phyloP scores from a whole-genome alignment of 2,329 filamentous ascomycete species.

The Hirsutella minnesotensis region DNA sequence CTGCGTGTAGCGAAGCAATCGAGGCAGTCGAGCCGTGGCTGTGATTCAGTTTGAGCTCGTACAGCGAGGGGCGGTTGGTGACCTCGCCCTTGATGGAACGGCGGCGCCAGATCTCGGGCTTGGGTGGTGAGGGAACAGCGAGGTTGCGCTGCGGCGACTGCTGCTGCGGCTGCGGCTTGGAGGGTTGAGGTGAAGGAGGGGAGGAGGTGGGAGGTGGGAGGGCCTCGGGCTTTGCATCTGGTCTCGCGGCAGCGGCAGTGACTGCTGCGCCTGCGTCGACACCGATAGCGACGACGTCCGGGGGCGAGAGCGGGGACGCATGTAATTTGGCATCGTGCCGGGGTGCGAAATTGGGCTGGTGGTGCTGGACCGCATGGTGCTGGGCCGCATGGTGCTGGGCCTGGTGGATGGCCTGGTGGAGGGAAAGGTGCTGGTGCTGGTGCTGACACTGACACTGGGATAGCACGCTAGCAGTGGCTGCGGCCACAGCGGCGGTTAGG shows the following conservation, averaged over 20 bases:
- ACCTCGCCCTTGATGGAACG: slow-evolving; percentile 33
- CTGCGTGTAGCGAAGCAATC: slow-evolving; percentile 2
- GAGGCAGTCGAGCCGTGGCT: slow-evolving; percentile 40
- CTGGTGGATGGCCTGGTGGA: too few relatives aligned
- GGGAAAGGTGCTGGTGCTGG: too few relatives aligned
- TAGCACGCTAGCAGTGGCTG: too few relatives aligned
- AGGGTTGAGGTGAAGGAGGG: slow-evolving; percentile 2
- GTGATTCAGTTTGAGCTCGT: slow-evolving; percentile 34
- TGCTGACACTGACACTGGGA: too few relatives aligned
- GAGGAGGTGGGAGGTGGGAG: not conserved
- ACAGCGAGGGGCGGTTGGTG: slow-evolving; percentile 26
- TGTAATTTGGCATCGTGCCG: not conserved
- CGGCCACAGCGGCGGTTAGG: not conserved
- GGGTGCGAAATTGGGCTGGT: not conserved
- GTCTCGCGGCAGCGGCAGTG: too few relatives aligned
- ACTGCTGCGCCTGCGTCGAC: too few relatives aligned
- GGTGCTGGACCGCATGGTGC: not conserved
- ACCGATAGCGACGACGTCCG: too few relatives aligned
- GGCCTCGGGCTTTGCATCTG: too few relatives aligned
- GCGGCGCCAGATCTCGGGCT: slow-evolving; percentile 33
- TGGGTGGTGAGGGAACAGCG: slow-evolving; percentile 15
- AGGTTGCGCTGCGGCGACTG: slow-evolving; percentile 6
- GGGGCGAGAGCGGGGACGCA: not conserved
- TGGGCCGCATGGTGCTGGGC: too few relatives aligned
- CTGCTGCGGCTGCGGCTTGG: slow-evolving; percentile 3